Base-by-base conservation (phyloP, 2,329 filamentous ascomycete genomes). In the Elsinoe batatas region DNA sequence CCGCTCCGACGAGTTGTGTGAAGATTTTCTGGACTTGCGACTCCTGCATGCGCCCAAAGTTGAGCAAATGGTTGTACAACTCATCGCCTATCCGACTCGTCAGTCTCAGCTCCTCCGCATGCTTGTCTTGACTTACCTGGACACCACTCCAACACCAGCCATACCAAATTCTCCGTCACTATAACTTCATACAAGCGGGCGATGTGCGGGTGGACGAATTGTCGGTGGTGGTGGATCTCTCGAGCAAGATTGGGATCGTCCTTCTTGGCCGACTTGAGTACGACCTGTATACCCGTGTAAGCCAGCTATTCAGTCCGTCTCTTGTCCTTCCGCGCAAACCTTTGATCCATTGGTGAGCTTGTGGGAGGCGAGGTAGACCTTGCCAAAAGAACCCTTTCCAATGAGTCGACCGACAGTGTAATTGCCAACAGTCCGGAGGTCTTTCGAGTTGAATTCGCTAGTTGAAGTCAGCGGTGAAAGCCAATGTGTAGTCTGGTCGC, bases 341-440 rank as follows among this genome's bases (percentile, higher is more conserved):
- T 96, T 97, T 68, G 91, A 95, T 66, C 91, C 91, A 83, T 96
- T 96, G 66, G 89, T 97, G 71, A 98, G 88, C 72, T 96, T 97
- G 72, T 98, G 93, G 44, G 85, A 83, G 57, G 91, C 93, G 58
- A 98, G 79, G 71, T 98, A 98, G 65, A 98, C 93, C 74, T 96
- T 97, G 65, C 93, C 93, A 72, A 98, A 98, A 61, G 91, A 96
- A 57, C 93, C 93, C 69, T 97, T 98, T 62, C 93, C 93, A 68
- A 98, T 95, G 57, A 98, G 77, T 58, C 84, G 84, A 44, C 93
- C 93, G 57, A 98, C 80, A 35, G 84, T 85, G 72, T 98, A 98
- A 74, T 96, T 97, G 63, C 93, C 93, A 59, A 98, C 93, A 55
- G 85, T 88, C 66, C 87, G 85, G 62, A 98, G 82, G 62, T 98